These are phyloP conservation scores for Ganoderma sp. DNA, from an alignment of 1,284 basidiomycete species.

Conservation along the genomic window DNA sequence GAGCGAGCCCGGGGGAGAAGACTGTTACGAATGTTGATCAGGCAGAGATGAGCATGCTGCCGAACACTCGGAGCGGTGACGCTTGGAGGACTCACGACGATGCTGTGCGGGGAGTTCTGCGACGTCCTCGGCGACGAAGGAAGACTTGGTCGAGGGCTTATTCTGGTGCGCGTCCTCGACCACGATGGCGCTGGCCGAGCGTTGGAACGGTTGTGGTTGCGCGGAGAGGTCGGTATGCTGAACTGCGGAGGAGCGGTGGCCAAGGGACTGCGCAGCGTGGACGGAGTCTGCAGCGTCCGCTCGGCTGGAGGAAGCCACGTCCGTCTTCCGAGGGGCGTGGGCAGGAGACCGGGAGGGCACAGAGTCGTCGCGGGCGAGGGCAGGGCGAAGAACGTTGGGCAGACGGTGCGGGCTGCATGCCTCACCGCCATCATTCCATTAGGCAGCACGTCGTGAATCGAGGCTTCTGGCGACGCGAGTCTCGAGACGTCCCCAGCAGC, in stretches of 20 bases:
- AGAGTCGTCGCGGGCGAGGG: constrained; percentile 13
- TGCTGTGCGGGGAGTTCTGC: constrained; percentile 5
- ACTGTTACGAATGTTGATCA: constrained; percentile 22
- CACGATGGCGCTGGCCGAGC: constrained; percentile 26
- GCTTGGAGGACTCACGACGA: constrained; percentile 22
- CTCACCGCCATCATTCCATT: not conserved
- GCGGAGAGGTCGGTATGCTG: constrained; percentile 30
- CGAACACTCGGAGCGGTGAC: not conserved
- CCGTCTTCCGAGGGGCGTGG: constrained; percentile 19
- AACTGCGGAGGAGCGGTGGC: constrained; percentile 31
- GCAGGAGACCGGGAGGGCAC: not conserved
- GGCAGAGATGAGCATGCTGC: not conserved
- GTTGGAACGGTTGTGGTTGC: constrained; percentile 24
- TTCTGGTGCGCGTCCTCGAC: constrained; percentile 16
- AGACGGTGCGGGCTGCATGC: not conserved
- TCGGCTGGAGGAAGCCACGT: constrained; percentile 25
- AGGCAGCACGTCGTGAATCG: too few relatives aligned
- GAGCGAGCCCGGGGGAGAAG: constrained; percentile 33
- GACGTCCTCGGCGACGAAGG: constrained; percentile 24
- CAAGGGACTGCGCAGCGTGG: constrained; percentile 27
- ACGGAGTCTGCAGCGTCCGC: constrained; percentile 26
- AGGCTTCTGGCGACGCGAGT: too few relatives aligned
- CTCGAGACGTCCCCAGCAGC: too few relatives aligned
- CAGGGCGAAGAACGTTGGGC: constrained; percentile 12
- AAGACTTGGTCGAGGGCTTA: constrained; percentile 28